Percentiles rank a stretch among this genome's conserved stretches.
Evolutionary conservation across 352 stramenopile genomes (phyloP).

Genomic region (Phytophthora syringae): DNA sequence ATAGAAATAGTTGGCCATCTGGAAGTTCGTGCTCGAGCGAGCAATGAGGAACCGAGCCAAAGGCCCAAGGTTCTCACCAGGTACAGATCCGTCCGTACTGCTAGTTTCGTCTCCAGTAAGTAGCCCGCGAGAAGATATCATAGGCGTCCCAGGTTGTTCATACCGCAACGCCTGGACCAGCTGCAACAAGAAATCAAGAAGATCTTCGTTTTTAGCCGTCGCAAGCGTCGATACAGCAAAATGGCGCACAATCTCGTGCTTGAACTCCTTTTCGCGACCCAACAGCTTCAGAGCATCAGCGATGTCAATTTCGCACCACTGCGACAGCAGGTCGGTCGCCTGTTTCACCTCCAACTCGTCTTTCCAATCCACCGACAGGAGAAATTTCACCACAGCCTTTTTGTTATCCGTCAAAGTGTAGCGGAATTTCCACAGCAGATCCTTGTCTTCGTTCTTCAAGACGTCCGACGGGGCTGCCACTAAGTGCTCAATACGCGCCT

Average conservation of each 20-base stretch:
- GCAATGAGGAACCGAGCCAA: constrained; percentile 96
- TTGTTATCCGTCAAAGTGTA: constrained; percentile 96
- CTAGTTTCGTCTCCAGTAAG: constrained; percentile 49
- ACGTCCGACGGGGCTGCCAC: constrained; percentile 94
- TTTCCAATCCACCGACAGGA: constrained; percentile 98
- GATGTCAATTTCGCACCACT: constrained; percentile 96
- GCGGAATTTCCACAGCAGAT: constrained; percentile 96
- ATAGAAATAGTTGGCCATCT: constrained; percentile 99
- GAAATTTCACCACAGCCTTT: constrained; percentile 98
- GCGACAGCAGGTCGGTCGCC: constrained; percentile 77
- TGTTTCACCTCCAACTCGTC: constrained; percentile 97
- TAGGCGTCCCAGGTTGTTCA: constrained; percentile 56
- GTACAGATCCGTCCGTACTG: constrained; percentile 50
- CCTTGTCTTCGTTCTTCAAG: constrained; percentile 92
- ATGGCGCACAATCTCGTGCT: constrained; percentile 92
- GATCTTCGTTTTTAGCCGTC: constrained; percentile 96
- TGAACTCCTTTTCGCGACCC: constrained; percentile 91
- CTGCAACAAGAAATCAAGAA: constrained; percentile 98
- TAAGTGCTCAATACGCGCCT: constrained; percentile 92
- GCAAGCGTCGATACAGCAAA: constrained; percentile 97
- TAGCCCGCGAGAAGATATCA: constrained; percentile 44
- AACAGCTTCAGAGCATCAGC: constrained; percentile 98
- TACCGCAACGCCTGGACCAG: constrained; percentile 98
- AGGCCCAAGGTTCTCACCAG: constrained; percentile 64
- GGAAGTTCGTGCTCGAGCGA: constrained; percentile 92